Evolutionary conservation across 345 rosid species (phyloP).

Genomic region (Lepidium aucheri): DNA sequence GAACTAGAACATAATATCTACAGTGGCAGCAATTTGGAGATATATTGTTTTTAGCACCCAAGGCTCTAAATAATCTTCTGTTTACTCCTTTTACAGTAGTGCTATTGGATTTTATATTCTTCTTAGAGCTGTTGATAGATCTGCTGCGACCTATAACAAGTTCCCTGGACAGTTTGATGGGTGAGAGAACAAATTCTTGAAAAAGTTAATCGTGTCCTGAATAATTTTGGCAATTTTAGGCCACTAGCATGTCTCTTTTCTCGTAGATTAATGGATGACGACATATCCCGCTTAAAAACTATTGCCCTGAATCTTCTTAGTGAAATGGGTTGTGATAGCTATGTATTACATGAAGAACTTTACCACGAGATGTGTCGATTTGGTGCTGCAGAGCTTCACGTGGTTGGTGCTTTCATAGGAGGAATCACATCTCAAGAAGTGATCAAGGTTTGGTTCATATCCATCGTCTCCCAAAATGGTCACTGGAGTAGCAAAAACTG

Average conservation of each 20-base stretch:
- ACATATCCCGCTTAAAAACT: slow-evolving; percentile 58
- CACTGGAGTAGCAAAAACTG: background rate
- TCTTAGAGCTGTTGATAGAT: slow-evolving; percentile 84
- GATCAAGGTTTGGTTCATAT: slow-evolving; percentile 55
- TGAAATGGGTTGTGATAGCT: slow-evolving; percentile 74
- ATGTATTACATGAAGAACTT: slow-evolving; percentile 72
- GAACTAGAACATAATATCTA: background rate
- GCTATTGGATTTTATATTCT: slow-evolving; percentile 74
- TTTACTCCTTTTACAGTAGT: slow-evolving; percentile 33
- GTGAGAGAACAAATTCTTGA: slow-evolving; percentile 31
- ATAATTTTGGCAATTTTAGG: background rate
- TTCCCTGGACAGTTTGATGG: slow-evolving; percentile 95
- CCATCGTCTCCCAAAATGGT: background rate
- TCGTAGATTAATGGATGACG: slow-evolving; percentile 56
- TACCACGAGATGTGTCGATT: slow-evolving; percentile 84
- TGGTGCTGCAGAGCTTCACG: slow-evolving; percentile 93
- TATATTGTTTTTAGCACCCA: background rate
- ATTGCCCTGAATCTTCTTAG: slow-evolving; percentile 53
- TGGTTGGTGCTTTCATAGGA: slow-evolving; percentile 84
- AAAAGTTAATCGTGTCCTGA: background rate
- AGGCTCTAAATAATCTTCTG: background rate
- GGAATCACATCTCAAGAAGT: slow-evolving; percentile 93
- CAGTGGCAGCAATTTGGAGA: background rate
- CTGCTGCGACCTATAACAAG: slow-evolving; percentile 70
- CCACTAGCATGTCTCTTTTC: background rate